phyloP scores from a whole-genome alignment of 345 rosid species.

The Gossypium arboreum region DNA sequence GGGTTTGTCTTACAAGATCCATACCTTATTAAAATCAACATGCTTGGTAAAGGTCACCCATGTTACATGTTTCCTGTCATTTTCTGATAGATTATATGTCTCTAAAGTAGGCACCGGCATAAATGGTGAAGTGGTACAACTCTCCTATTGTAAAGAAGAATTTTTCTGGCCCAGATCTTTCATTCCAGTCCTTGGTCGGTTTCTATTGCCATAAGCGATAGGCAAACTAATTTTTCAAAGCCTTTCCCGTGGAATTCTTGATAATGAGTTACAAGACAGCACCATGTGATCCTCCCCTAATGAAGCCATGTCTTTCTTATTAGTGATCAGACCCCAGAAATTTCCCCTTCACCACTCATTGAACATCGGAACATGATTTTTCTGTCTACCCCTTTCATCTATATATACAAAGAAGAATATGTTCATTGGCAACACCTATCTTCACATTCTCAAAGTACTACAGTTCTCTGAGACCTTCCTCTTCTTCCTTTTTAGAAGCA shows the following conservation, averaged over 20 bases:
- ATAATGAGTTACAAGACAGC: background rate
- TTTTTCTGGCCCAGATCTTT: background rate
- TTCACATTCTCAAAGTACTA: background rate
- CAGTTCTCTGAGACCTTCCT: background rate
- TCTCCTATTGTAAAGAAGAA: background rate
- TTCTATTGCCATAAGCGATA: background rate
- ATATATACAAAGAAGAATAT: background rate
- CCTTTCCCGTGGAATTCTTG: background rate
- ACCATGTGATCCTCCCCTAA: background rate
- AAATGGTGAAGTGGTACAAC: background rate
- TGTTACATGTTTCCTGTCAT: constrained; percentile 3
- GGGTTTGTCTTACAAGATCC: background rate
- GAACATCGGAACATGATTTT: no score
- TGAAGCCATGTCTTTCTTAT: background rate
- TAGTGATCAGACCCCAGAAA: background rate
- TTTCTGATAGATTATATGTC: background rate
- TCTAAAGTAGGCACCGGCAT: background rate
- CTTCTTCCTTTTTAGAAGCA: background rate
- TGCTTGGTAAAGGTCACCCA: background rate
- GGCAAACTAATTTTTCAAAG: background rate
- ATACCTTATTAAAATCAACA: background rate
- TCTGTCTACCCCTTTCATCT: background rate
- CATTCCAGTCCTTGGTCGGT: background rate
- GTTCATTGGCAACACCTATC: background rate
- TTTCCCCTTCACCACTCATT: background rate